phyloP scores from a whole-genome alignment of 805 yeast genomes.

The Yamadazyma takamatsuzukensis region DNA sequence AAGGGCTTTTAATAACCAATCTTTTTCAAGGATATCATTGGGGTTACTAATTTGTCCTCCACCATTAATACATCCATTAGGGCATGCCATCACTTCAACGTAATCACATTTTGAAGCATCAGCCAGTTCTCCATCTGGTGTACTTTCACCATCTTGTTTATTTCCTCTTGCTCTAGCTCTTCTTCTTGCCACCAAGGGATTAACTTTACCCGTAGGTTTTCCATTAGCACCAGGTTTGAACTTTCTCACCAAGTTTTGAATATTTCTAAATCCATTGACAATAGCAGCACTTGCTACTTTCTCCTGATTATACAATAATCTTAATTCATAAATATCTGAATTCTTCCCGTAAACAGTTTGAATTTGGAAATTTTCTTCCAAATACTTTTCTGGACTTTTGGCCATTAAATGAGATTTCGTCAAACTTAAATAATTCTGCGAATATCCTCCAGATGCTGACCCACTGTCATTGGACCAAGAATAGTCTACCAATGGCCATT shows the following conservation, averaged over 20 bases:
- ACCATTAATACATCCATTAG: slow-evolving; percentile 95
- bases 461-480: slow-evolving; percentile 79
- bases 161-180: slow-evolving; percentile 31
- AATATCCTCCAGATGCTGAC: slow-evolving; percentile 87
- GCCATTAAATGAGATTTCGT: slow-evolving; percentile 24
- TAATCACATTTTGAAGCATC: slow-evolving; percentile 72
- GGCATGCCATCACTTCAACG: slow-evolving; percentile 97
- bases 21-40: slow-evolving; percentile 31
- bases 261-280: slow-evolving; percentile 89
- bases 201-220: slow-evolving; percentile 15
- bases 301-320: slow-evolving; percentile 42
- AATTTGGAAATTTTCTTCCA: slow-evolving; percentile 23
- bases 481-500: slow-evolving; percentile 57
- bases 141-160: slow-evolving; percentile 12
- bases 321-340: slow-evolving; percentile 68
- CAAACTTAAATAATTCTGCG: slow-evolving; percentile 58
- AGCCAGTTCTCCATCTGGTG: slow-evolving; percentile 26
- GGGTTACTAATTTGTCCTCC: slow-evolving; percentile 80
- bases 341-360: slow-evolving; percentile 62
- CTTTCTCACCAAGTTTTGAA: slow-evolving; percentile 87
- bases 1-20: slow-evolving; percentile 41
- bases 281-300: slow-evolving; percentile 53
- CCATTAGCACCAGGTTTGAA: slow-evolving; percentile 41
- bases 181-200: slow-evolving; percentile 43
- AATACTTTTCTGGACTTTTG: slow-evolving; percentile 13